A percentile compares a stretch with the other conserved stretches of the same genome.
These are phyloP conservation scores for Diaporthe longicolla DNA, from an alignment of 2,329 filamentous ascomycete genomes.

Conservation along the genomic window DNA sequence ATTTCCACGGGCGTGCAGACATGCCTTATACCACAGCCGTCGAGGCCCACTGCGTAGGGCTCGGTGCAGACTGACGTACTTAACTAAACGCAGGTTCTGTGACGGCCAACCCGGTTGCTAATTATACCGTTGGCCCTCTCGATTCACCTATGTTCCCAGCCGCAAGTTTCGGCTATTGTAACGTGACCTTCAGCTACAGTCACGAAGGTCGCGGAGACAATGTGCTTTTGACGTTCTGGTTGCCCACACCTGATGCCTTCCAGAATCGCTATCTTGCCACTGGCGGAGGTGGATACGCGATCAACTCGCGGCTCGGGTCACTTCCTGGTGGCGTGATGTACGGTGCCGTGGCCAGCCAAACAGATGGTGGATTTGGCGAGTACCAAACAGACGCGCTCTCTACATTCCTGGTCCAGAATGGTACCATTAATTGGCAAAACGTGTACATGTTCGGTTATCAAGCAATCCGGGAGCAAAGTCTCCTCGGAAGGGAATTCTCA, in stretches of 20 bases:
- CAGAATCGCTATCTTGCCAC: slow-evolving; percentile 62
- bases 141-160: slow-evolving; percentile 44
- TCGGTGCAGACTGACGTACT: too few species aligned
- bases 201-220: slow-evolving; percentile 51
- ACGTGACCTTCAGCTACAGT: slow-evolving; percentile 54
- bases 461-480: slow-evolving; percentile 65
- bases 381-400: slow-evolving; percentile 54
- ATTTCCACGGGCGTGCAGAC: too few species aligned
- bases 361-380: slow-evolving; percentile 65
- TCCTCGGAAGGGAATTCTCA: slow-evolving; percentile 61
- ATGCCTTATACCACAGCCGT: too few species aligned
- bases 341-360: slow-evolving; percentile 63
- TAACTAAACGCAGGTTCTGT: slow-evolving; percentile 53
- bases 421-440: slow-evolving; percentile 65
- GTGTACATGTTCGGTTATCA: slow-evolving; percentile 66
- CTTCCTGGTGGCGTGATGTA: slow-evolving; percentile 59
- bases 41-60: too few species aligned
- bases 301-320: slow-evolving; percentile 53
- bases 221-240: slow-evolving; percentile 54
- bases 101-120: slow-evolving; percentile 54
- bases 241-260: slow-evolving; percentile 57
- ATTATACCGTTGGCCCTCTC: slow-evolving; percentile 49
- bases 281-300: slow-evolving; percentile 62
- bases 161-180: slow-evolving; percentile 53
- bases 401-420: slow-evolving; percentile 61